A percentile compares a stretch with the other conserved stretches of the same genome.
phyloP scores from a whole-genome alignment of 2,329 filamentous ascomycete genomes.

The Fusarium sp. region DNA sequence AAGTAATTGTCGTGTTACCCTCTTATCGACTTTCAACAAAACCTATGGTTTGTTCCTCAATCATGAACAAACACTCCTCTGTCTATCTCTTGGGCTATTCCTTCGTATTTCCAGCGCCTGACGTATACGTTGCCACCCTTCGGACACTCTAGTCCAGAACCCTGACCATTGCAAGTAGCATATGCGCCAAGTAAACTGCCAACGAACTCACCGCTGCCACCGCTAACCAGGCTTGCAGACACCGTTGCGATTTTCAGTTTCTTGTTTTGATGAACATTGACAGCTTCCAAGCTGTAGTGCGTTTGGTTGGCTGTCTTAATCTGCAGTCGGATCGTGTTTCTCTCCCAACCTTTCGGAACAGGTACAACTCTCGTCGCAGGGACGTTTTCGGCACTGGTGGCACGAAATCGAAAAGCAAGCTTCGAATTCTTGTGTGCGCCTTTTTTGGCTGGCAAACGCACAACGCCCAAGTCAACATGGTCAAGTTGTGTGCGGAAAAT shows the following conservation, averaged over 20 bases:
- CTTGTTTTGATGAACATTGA: neutral
- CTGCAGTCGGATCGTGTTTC: neutral
- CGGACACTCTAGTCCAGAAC: constrained; percentile 15
- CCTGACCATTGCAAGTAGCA: constrained; percentile 35
- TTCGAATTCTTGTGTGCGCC: constrained; percentile 10
- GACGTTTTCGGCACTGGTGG: constrained; percentile 6
- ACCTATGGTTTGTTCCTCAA: too few relatives aligned
- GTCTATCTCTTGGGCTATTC: constrained; percentile 25
- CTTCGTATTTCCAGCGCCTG: constrained; percentile 27
- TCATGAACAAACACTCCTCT: constrained; percentile 6
- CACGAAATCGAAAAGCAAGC: constrained; percentile 19
- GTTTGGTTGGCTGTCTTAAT: constrained; percentile 24
- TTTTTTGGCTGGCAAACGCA: neutral
- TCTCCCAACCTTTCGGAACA: constrained; percentile 27
- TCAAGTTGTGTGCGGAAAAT: constrained; percentile 36
- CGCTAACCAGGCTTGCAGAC: constrained; percentile 28
- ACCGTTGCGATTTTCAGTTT: constrained; percentile 10
- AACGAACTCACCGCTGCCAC: constrained; percentile 21
- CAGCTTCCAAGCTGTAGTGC: constrained; percentile 26
- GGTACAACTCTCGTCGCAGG: constrained; percentile 10
- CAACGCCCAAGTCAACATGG: constrained; percentile 33
- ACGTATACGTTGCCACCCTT: constrained; percentile 23
- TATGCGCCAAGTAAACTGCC: constrained; percentile 33
- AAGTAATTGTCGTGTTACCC: too few relatives aligned
- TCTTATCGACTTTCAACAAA: too few relatives aligned